Percentiles rank a stretch among this genome's conserved stretches.
phyloP scores from a whole-genome alignment of 2,329 filamentous ascomycete species.

The Thelonectria rubi region DNA sequence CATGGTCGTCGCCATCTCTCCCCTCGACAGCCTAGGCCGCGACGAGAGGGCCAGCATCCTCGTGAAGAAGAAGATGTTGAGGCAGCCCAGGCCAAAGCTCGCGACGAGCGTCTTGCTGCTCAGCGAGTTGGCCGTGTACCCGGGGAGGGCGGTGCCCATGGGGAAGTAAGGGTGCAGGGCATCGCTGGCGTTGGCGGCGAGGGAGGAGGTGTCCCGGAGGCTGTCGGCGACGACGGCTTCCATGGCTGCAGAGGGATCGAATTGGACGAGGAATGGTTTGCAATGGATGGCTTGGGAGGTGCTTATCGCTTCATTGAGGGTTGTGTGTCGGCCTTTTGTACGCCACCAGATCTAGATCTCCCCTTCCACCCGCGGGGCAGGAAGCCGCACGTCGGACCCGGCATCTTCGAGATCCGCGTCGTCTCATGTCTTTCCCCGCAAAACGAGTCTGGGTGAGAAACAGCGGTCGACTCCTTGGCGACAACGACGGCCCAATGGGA shows the following conservation, averaged over 20 bases:
- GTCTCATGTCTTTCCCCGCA: constrained; percentile 19
- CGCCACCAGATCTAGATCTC: no score
- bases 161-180: constrained; percentile 76
- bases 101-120: constrained; percentile 66
- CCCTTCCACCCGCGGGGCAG: no score
- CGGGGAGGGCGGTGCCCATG: constrained; percentile 66
- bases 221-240: constrained; percentile 22
- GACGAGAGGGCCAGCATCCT: constrained; percentile 61
- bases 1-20: constrained; percentile 68
- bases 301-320: no score
- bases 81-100: constrained; percentile 66
- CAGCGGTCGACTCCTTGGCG: constrained; percentile 7
- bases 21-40: constrained; percentile 60
- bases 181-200: constrained; percentile 14
- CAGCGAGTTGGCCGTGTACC: constrained; percentile 73
- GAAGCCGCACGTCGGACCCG: no score
- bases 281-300: neutral
- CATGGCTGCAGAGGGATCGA: constrained; percentile 24
- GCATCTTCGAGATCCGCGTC: constrained; percentile 32
- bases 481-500: constrained; percentile 17
- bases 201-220: no score
- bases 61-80: constrained; percentile 65
- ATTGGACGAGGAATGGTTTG: neutral
- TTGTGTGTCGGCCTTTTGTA: no score
- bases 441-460: neutral